Percentiles rank a stretch among this genome's conserved stretches.
These are phyloP conservation scores for Fragaria vesca DNA, from an alignment of 306 rosid genomes.

Conservation along the genomic window DNA sequence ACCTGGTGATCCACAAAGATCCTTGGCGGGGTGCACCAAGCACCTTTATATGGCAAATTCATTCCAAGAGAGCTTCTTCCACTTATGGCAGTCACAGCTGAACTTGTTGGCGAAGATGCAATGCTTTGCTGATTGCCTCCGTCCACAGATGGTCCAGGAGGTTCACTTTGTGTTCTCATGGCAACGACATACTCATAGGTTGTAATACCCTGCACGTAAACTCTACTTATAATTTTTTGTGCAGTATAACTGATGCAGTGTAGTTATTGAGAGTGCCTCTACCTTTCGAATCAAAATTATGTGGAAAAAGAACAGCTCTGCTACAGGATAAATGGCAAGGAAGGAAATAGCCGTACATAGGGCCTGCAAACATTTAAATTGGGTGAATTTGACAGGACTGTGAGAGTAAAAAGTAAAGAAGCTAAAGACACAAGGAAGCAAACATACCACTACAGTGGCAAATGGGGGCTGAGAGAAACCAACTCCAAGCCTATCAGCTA, in stretches of 20 bases:
- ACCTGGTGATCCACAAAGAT: constrained; percentile 88
- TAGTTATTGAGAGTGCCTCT: background rate
- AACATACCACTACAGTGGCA: constrained; percentile 69
- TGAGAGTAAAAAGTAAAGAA: constrained; percentile 9
- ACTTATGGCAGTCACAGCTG: constrained; percentile 74
- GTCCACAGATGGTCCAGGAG: constrained; percentile 73
- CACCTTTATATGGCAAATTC: constrained; percentile 72
- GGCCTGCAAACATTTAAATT: constrained; percentile 43
- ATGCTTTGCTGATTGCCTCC: constrained; percentile 77
- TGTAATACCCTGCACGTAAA: constrained; percentile 63
- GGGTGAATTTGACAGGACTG: background rate
- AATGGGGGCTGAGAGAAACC: constrained; percentile 68
- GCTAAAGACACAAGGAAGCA: constrained; percentile 14
- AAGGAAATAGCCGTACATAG: constrained; percentile 74
- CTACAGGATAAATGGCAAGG: constrained; percentile 69
- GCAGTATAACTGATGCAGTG: background rate
- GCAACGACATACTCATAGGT: constrained; percentile 85
- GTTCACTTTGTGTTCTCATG: constrained; percentile 79
- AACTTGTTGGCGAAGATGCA: constrained; percentile 77
- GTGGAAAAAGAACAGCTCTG: constrained; percentile 82
- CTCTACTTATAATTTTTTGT: background rate
- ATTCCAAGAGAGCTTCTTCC: constrained; percentile 85
- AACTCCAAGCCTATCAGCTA: constrained; percentile 73
- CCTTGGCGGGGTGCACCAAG: constrained; percentile 91
- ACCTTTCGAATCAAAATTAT: constrained; percentile 82